A percentile compares a stretch with the other conserved stretches of the same genome.
Evolutionary conservation across 164 flowering plant genomes (phyloP).

Genomic region (Akebia trifoliata): DNA sequence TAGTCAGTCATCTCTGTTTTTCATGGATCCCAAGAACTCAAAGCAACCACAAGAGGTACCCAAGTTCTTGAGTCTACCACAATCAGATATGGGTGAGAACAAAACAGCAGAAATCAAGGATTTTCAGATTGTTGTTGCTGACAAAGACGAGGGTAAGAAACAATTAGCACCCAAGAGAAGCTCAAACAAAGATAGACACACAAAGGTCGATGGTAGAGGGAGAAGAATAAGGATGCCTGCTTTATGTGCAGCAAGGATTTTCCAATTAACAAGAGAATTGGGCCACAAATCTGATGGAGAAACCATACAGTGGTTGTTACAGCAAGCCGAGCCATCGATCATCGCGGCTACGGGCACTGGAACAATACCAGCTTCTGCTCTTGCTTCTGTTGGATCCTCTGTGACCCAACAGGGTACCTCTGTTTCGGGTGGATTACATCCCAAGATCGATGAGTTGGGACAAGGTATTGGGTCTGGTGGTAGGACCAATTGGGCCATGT

Average conservation of each 20-base stretch:
- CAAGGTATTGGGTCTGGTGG: conserved; percentile 32
- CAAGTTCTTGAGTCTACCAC: conserved; percentile 42
- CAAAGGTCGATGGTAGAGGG: conserved; percentile 84
- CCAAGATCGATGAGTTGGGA: conserved; percentile 46
- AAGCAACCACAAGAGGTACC: conserved; percentile 32
- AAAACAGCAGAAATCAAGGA: conserved; percentile 46
- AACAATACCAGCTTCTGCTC: conserved; percentile 76
- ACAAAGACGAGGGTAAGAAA: conserved; percentile 53
- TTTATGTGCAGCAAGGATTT: conserved; percentile 82
- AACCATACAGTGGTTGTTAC: conserved; percentile 85
- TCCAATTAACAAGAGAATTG: conserved; percentile 75
- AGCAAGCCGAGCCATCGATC: conserved; percentile 83
- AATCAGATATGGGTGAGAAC: conserved; percentile 38
- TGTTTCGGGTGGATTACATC: conserved; percentile 51
- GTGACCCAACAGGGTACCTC: conserved; percentile 56
- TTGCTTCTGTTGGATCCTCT: conserved; percentile 52
- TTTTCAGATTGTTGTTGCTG: conserved; percentile 55
- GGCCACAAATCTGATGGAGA: conserved; percentile 90
- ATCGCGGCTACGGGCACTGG: conserved; percentile 82
- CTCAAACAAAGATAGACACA: conserved; percentile 84
- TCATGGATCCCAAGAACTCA: conserved; percentile 69
- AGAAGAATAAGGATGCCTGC: conserved; percentile 91
- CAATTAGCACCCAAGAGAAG: conserved; percentile 70
- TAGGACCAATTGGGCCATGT: conserved; percentile 61
- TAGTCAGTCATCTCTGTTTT: too few relatives aligned